These are phyloP conservation scores for Theileria orientalis DNA, from an alignment of 169 alveolate genomes.

Conservation along the genomic window DNA sequence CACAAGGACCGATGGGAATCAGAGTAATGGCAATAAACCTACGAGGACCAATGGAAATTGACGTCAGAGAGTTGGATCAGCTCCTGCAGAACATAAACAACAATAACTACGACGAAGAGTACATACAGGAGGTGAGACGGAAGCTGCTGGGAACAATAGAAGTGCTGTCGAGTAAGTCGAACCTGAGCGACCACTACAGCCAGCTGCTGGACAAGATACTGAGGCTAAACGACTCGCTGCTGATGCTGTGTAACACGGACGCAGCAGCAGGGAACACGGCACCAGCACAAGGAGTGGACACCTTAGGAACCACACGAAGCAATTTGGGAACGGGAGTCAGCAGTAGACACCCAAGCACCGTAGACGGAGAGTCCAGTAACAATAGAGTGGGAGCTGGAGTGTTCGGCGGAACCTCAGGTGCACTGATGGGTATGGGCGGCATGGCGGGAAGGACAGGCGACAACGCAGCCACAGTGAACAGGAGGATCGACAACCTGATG, in stretches of 20 bases:
- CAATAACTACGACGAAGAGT: neutral
- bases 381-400: too few relatives aligned
- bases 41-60: too few relatives aligned
- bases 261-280: too few relatives aligned
- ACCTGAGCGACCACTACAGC: constrained; percentile 14
- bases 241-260: neutral
- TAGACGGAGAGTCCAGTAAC: too few relatives aligned
- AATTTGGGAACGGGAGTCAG: neutral
- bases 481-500: too few relatives aligned
- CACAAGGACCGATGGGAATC: neutral
- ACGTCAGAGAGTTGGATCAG: constrained; percentile 37
- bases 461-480: too few relatives aligned
- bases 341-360: too few relatives aligned
- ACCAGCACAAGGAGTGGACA: neutral
- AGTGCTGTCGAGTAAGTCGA: constrained; percentile 29
- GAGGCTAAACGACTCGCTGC: constrained; percentile 41
- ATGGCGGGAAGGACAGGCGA: too few relatives aligned
- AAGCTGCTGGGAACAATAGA: constrained; percentile 32
- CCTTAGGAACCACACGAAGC: neutral
- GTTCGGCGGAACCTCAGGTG: too few relatives aligned
- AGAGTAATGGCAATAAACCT: neutral
- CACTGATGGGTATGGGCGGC: too few relatives aligned
- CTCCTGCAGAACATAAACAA: constrained; percentile 27
- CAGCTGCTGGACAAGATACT: constrained; percentile 46
- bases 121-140: constrained; percentile 18